Conservation (phyloP, 352 stramenopile genomes). For the Phytophthora sp. region DNA sequence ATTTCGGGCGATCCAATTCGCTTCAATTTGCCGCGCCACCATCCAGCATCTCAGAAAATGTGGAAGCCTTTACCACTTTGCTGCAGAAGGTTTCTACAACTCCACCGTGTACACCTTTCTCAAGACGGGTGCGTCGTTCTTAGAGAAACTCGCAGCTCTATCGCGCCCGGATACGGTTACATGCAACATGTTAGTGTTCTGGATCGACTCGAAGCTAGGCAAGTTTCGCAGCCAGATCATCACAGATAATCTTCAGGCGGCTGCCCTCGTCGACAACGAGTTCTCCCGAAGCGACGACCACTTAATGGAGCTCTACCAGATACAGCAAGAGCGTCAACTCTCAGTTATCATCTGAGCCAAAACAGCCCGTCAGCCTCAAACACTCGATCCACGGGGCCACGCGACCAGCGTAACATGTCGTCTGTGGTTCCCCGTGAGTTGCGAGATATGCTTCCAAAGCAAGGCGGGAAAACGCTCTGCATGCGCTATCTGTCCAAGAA, state of each 20-base stretch:
- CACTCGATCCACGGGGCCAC: background rate
- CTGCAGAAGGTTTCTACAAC: constrained; percentile 8
- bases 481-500: constrained; percentile 17
- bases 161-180: background rate
- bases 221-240: constrained; percentile 19
- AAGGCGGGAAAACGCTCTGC: constrained; percentile 6
- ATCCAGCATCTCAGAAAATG: background rate
- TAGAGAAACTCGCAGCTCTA: background rate
- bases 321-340: background rate
- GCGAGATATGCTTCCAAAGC: background rate
- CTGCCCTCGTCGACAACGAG: background rate
- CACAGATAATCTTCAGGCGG: background rate
- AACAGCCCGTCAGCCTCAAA: background rate
- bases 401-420: background rate
- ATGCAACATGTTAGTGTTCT: constrained; percentile 12
- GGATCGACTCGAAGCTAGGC: constrained; percentile 9
- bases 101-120: background rate
- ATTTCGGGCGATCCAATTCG: constrained; percentile 9
- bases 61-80: background rate
- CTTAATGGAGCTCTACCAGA: constrained; percentile 3
- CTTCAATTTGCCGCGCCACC: background rate
- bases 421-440: background rate
- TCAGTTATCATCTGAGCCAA: background rate
- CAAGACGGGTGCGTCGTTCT: background rate
- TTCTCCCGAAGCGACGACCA: constrained; percentile 3